phyloP scores from a whole-genome alignment of 345 rosid species.

The Eutrema heterophyllum region DNA sequence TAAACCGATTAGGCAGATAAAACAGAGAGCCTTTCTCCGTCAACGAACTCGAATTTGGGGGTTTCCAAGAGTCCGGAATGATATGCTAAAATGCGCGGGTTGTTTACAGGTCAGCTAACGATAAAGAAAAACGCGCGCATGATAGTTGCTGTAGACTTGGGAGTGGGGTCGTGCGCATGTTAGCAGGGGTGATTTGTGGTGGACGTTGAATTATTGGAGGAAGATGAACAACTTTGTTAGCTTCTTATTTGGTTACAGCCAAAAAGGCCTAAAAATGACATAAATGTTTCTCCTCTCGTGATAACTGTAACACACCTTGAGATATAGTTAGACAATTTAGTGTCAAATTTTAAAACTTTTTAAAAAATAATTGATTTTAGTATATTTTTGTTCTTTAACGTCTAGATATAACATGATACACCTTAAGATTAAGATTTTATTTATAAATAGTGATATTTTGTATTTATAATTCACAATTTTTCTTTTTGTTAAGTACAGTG shows the following conservation, averaged over 20 bases:
- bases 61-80: not conserved
- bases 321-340: slow-evolving; percentile 1
- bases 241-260: slow-evolving; percentile 22
- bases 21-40: slow-evolving; percentile 16
- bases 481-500: not conserved
- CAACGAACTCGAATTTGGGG: slow-evolving; percentile 15
- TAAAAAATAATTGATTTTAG: not conserved
- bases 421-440: not conserved
- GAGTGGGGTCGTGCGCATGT: slow-evolving; percentile 19
- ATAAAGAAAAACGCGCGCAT: slow-evolving; percentile 15
- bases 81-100: slow-evolving; percentile 30
- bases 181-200: slow-evolving; percentile 11
- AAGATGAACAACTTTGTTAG: not conserved
- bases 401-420: not conserved
- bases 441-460: not conserved
- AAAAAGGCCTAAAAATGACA: slow-evolving; percentile 1
- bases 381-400: not conserved
- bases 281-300: not conserved
- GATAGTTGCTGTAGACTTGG: not conserved
- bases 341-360: not conserved
- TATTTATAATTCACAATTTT: not conserved
- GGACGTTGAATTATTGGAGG: slow-evolving; percentile 29
- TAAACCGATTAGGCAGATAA: not conserved
- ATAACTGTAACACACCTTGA: slow-evolving; percentile 7
- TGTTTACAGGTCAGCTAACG: slow-evolving; percentile 14